Base-by-base conservation (phyloP, 495 filamentous ascomycete species). In the Tuber indicum region DNA sequence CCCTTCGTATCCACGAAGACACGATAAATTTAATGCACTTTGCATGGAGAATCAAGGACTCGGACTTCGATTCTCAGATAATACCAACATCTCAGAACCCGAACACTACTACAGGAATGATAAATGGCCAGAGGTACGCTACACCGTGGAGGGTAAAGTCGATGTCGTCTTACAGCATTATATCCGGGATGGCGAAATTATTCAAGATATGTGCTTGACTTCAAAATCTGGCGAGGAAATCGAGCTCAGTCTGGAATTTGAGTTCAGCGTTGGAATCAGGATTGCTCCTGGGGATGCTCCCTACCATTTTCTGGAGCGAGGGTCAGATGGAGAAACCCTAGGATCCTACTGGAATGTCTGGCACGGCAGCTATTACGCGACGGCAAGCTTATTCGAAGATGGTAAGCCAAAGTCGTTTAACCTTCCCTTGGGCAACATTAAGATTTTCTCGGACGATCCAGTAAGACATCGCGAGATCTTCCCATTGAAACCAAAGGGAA, bases 21-120 rank as follows among this genome's bases (percentile, higher is more conserved):
- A 62, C n/a, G 52, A 62, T 32, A n/a, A 26, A 62, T 62, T 62
- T n/a, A 62, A 62, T 62, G n/a, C 52, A 16, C 52, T 62, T 62
- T 62, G 52, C 52, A 32, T 62, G n/a, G 10, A 32, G 52, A 26
- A 16, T 14, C n/a, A 14, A 10, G n/a, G 52, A 62, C n/a, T 62
- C n/a, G 52, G 52, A 4, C 52, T 62, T n/a, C n/a, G 52, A 32
- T 62, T 62, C 52, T 62, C n/a, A 16, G n/a, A 26, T 4, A 62
- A 26, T 62, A 62, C 52, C n/a, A 32, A 62, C 10, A 62, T 62
- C n/a, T 62, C n/a, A 32, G 52, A 62, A 14, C 52, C 12, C 10
- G n/a, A 62, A 4, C n/a, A 62, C n/a, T 62, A 62, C 52, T 62
- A 62, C 3, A 62, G n/a, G 52, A 62, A 62, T 10, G 52, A 62